phyloP scores from a whole-genome alignment of 1,284 basidiomycete species.

The Schizopora paradoxa region DNA sequence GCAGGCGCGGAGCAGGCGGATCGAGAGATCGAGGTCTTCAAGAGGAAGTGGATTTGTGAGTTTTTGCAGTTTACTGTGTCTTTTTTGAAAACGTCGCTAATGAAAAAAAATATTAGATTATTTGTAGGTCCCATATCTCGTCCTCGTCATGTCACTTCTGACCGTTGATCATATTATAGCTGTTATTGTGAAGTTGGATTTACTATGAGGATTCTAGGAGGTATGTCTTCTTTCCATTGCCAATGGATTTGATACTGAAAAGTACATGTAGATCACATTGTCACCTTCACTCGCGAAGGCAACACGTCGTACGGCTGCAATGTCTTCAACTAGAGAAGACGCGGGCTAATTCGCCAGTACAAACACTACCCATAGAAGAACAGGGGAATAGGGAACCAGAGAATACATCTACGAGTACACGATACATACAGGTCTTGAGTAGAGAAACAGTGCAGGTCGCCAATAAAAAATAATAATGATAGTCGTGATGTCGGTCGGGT shows the following conservation, averaged over 20 bases:
- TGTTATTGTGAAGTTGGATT: constrained; percentile 77
- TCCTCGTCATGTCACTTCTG: neutral
- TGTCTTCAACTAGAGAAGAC: constrained; percentile 30
- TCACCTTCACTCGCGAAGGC: constrained; percentile 57
- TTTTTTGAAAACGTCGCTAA: neutral
- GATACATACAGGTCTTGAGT: too few species aligned
- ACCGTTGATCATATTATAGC: constrained; percentile 36
- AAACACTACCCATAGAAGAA: too few species aligned
- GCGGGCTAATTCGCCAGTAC: too few species aligned
- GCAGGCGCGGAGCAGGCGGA: constrained; percentile 33
- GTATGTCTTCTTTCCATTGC: constrained; percentile 30
- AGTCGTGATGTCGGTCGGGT: too few species aligned
- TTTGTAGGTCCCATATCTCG: constrained; percentile 30
- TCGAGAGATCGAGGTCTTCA: constrained; percentile 70
- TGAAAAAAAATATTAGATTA: constrained; percentile 31
- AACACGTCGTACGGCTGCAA: constrained; percentile 46
- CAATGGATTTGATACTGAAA: constrained; percentile 2
- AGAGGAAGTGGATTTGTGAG: constrained; percentile 76
- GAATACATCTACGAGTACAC: too few species aligned
- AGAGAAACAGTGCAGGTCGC: too few species aligned
- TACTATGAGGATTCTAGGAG: constrained; percentile 62
- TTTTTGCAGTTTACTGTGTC: constrained; percentile 23
- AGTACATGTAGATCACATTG: constrained; percentile 44
- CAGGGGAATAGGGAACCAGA: too few species aligned
- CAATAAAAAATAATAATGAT: too few species aligned